These are phyloP conservation scores for Trichoderma sp. DNA, from an alignment of 2,329 filamentous ascomycete species.

Conservation along the genomic window DNA sequence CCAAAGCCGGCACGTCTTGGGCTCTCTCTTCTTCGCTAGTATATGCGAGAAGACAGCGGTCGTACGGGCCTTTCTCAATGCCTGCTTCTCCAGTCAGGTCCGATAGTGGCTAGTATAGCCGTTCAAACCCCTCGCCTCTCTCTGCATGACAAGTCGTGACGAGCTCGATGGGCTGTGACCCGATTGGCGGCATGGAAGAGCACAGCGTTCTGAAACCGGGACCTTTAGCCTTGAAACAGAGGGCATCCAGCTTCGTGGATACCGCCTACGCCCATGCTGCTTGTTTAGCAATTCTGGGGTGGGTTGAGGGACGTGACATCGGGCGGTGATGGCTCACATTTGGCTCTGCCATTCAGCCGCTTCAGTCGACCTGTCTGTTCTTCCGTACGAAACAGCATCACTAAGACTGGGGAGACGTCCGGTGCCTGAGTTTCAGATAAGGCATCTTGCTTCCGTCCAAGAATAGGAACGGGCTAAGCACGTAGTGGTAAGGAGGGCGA, in stretches of 20 bases:
- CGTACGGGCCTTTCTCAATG: background rate
- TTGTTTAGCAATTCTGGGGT: slow-evolving; percentile 7
- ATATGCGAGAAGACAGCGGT: background rate
- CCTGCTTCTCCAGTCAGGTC: slow-evolving; percentile 1
- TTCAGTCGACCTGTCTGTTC: background rate
- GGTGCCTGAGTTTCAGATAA: slow-evolving; percentile 17
- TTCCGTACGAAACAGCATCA: background rate
- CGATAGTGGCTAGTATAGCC: background rate
- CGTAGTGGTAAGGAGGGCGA: background rate
- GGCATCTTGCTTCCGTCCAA: background rate
- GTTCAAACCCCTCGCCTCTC: background rate
- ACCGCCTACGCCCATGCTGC: background rate
- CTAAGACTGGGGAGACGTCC: background rate
- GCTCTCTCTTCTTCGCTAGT: background rate
- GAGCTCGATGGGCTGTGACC: slow-evolving; percentile 1
- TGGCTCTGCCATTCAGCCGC: slow-evolving; percentile 14
- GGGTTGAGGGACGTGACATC: background rate
- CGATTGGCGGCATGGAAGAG: slow-evolving; percentile 18
- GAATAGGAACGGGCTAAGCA: slow-evolving; percentile 3
- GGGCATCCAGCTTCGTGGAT: slow-evolving; percentile 11
- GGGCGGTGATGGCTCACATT: slow-evolving; percentile 8
- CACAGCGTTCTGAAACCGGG: slow-evolving; percentile 25
- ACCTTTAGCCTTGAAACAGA: slow-evolving; percentile 24
- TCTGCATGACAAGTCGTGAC: background rate
- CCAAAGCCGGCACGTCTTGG: background rate